Evolutionary conservation across 192 early-diverging fungal genomes (phyloP).

Genomic region (Linnemannia elongata): DNA sequence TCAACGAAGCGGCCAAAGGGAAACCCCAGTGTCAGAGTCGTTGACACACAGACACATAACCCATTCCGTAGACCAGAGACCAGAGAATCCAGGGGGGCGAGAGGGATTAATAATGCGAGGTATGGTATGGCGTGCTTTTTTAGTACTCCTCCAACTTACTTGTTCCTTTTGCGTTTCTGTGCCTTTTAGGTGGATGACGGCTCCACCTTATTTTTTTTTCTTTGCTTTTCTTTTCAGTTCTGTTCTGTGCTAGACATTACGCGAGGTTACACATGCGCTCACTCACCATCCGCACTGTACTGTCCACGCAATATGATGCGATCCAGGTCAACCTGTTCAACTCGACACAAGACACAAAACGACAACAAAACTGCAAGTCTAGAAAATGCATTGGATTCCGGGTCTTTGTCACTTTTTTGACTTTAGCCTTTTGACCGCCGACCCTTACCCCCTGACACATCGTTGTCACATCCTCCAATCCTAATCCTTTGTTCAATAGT

Average conservation of each 20-base stretch:
- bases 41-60: neutral
- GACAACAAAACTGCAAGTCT: neutral
- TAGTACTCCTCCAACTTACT: conserved; percentile 2
- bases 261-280: neutral
- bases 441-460: neutral
- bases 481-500: neutral
- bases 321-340: neutral
- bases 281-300: neutral
- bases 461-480: neutral
- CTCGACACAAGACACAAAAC: too few species aligned
- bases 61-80: neutral
- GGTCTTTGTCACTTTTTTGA: neutral
- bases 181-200: neutral
- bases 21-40: neutral
- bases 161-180: neutral
- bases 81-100: neutral
- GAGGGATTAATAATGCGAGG: neutral
- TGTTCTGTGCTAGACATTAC: neutral
- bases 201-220: neutral
- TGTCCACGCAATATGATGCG: conserved; percentile 2
- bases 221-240: neutral
- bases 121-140: conserved; percentile 26
- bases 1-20: conserved; percentile 8
- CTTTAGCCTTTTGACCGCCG: neutral
- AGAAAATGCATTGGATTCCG: neutral